Evolutionary conservation across 345 rosid species (phyloP), one percentile per base, ranked within the genome.

Genomic region (Erucastrum elatum): DNA sequence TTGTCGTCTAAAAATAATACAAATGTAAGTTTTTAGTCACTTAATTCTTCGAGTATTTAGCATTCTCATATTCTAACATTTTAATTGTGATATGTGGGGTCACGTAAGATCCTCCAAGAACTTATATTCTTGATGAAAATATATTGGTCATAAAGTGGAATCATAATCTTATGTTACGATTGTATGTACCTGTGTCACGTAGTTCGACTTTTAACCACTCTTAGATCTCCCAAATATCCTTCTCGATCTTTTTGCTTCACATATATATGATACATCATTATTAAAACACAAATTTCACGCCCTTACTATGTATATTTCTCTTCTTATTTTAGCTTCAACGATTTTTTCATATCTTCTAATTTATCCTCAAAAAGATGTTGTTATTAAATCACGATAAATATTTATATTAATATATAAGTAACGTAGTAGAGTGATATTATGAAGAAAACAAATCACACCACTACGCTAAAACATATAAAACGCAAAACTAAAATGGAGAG

Each of bases 171-270:
- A 68, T 71, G 81, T 78, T 74, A 81, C 27, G 74, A 87, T 41
- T 74, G 30, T 46, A 46, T 46, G 82, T 73, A 87, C 84, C 82
- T 80, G 80, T 86, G 83, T 84, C 85, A 67, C 81, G 84, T 77
- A 82, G 79, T 78, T 77, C 59, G 75, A 70, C 69, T 76, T 78
- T 84, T 84, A 89, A 91, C 91, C 68, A 86, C 88, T 81, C 82
- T 73, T 85, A 80, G 87, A 86, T 87, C 68, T 84, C 80, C 68
- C 70, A 37, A 66, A 71, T 79, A 76, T 72, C 64, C 3, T 33
- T 58, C 75, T 80, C 75, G 56, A 44, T 75, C 75, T 49, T 59
- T 75, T 79, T 82, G 65, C 80, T 71, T 75, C 58, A 51, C 61
- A 75, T 41, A 68, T 56, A 66, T 63, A 62, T 78, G 59, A 64